Evolutionary conservation across 192 early-diverging fungal species (phyloP), one percentile per base, ranked within the genome.

Genomic region (Coemansia nantahalensis): DNA sequence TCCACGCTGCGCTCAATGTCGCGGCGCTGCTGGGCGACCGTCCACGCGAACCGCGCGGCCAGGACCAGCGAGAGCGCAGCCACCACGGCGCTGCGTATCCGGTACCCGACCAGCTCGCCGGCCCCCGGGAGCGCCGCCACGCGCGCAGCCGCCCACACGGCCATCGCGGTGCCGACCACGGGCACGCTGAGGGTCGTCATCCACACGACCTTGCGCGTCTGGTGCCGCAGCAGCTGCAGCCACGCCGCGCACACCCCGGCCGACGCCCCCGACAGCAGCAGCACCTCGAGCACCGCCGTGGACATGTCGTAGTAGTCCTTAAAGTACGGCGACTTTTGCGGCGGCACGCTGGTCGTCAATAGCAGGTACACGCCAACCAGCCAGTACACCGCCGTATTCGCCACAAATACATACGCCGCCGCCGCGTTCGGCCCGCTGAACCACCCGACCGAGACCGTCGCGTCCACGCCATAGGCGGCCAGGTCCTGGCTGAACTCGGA

Each of bases 401-500:
- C 50, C 1, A 59, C 31, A 42, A 66, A 67, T 8, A 75, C 1
- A 16, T 75, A 75, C 2, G 59, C 62, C 13, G 59, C 58, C 19
- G 51, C 36, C 22, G 48, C 32, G 16, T 67, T 54, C 6, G 71
- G 71, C 8, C 64, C 64, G 23, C 30, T 43, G 19, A 66, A 56
- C 11, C 71, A n/a, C n/a, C 26, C 26, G 4, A 28, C 71, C 3
- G 51, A 32, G 1, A 50, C 33, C 12, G 59, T 28, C 0, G 51
- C 32, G 18, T 59, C 71, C 17, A 38, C 23, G 2, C 64, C 64
- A 28, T 67, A 75, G 17, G 54, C 54, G 4, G 35, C 59, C 36
- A 75, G 51, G 9, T 75, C 71, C 34, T 75, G 71, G 52, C 71
- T 75, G 21, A 75, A 75, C 39, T 67, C 64, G 12, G 71, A 66